Evolutionary conservation across 2,329 filamentous ascomycete species (phyloP), one percentile per base, ranked within the genome.

Genomic region (Trichoderma atrobrunneum): DNA sequence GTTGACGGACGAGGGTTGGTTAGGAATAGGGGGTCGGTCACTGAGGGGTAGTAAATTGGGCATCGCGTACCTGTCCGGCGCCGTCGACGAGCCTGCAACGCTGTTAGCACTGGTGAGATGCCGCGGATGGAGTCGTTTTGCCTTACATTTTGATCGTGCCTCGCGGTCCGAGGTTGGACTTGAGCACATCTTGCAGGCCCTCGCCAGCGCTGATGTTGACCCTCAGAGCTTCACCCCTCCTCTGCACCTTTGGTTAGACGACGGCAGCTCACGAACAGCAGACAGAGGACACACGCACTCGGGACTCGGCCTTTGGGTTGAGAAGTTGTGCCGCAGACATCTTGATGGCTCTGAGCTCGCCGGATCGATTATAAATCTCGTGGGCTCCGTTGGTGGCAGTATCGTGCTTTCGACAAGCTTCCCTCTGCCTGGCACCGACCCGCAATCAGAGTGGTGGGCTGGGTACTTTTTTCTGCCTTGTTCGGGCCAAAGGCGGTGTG

Each of bases 241-340:
- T 91, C 94, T 97, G 77, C 76, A 72, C 76, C 69, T 39, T 36
- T 72, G 36, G 68, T 73, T 73, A 73, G 72, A 62, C 60, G 24
- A 62, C 54, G 48, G 54, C 30, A 65, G 70, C 39, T 34, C 34
- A 66, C 68, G 12, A 5, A 34, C 8, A 5, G 14, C 48, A 36
- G 21, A 57, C 36, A 39, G 32, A 56, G 36, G 56, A 75, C 73
- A 76, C 74, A 86, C 92, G 79, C 87, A 97, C 94, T 85, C 96
- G 91, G 79, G 95, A 98, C 87, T 99, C 96, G 80, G 96, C 96
- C 88, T 99, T 99, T 74, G 96, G 96, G 85, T 99, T 99, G 76
- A 99, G 92, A 80, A 99, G 91, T 86, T 98, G 95, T 80, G 96
- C 95, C 78, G 96, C 96, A 85, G 95, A 98, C 96, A 98, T 98